Evolutionary conservation across 345 rosid species (phyloP).

Genomic region (Anacardium occidentale): DNA sequence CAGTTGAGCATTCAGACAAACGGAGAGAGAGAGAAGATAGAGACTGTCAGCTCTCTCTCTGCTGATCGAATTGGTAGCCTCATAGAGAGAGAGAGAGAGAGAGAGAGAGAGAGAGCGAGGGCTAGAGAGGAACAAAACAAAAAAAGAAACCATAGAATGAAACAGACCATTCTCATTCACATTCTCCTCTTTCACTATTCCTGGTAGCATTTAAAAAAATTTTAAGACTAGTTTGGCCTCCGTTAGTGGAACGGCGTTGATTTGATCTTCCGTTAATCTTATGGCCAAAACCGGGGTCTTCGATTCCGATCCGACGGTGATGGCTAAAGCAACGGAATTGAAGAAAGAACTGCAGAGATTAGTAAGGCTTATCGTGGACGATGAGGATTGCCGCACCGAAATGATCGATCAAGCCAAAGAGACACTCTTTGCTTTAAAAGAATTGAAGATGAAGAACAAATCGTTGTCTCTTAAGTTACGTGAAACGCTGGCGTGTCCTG

Average conservation of each 20-base stretch:
- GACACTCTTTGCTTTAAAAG: conserved; percentile 49
- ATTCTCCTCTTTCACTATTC: background rate
- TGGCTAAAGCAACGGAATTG: conserved; percentile 57
- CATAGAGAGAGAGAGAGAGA: background rate
- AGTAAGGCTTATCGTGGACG: conserved; percentile 58
- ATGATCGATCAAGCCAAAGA: conserved; percentile 69
- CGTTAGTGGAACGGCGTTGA: conserved; percentile 14
- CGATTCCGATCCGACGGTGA: conserved; percentile 64
- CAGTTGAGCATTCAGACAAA: background rate
- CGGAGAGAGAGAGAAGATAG: background rate
- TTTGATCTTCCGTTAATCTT: conserved; percentile 13
- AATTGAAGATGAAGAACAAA: conserved; percentile 50
- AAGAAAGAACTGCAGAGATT: conserved; percentile 71
- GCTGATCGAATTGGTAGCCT: background rate
- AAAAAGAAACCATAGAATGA: background rate
- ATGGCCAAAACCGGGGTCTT: conserved; percentile 68
- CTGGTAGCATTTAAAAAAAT: background rate
- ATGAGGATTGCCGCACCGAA: conserved; percentile 55
- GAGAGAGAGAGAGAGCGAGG: background rate
- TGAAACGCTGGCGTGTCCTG: conserved; percentile 59
- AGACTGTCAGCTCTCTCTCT: background rate
- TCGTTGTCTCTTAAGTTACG: conserved; percentile 49
- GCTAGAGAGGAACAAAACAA: background rate
- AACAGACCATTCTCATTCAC: conserved; percentile 20
- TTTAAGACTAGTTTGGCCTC: background rate